Evolutionary conservation across 2,329 filamentous ascomycete genomes (phyloP), one percentile per base, ranked within the genome.

Genomic region (Colletotrichum tanaceti): DNA sequence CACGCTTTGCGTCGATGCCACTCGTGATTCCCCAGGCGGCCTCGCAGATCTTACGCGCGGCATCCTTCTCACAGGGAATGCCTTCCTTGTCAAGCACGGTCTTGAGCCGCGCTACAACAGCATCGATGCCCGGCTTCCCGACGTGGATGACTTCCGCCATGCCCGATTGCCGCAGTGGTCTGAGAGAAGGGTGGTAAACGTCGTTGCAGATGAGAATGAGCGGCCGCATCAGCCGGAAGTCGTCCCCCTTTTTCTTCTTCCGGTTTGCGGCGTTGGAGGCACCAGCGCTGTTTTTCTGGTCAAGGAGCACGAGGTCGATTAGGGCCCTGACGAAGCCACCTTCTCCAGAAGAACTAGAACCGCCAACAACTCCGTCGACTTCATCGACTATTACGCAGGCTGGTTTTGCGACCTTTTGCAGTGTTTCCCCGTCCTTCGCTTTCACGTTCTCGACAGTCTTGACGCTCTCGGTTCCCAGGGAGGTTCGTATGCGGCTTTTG

Each of bases 171-270:
- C 96, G 89, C 9, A 99, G 84, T 0, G 93, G 94, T 35, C 94
- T 88, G 47, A 99, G 85, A 22, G 94, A 93, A 4, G 95, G 90
- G 73, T 97, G 94, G 75, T 99, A 99, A 1, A 98, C 89, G 77
- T 99, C 97, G 74, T 99, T 99, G 83, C 96, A 99, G 73, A 99
- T 96, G 55, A 99, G 84, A 58, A 99, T 93, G 38, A 99, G 84
- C 0, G 96, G 96, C 53, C 96, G 87, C 80, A 97, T 87, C 70
- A 98, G 86, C 49, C 92, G 88, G 76, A 99, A 99, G 67, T 90
- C 91, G 74, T 98, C 95, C 0, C 90, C 91, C 77, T 93, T 95
- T 78, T 88, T 93, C 79, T 89, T 92, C 72, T 84, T 87, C 7
- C 77, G 70, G 10, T 78, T 72, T 11, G 75, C 71, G 14, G 78